Evolutionary conservation across 2,329 filamentous ascomycete genomes (phyloP).

Genomic region (Neocatenulostroma microsporum): DNA sequence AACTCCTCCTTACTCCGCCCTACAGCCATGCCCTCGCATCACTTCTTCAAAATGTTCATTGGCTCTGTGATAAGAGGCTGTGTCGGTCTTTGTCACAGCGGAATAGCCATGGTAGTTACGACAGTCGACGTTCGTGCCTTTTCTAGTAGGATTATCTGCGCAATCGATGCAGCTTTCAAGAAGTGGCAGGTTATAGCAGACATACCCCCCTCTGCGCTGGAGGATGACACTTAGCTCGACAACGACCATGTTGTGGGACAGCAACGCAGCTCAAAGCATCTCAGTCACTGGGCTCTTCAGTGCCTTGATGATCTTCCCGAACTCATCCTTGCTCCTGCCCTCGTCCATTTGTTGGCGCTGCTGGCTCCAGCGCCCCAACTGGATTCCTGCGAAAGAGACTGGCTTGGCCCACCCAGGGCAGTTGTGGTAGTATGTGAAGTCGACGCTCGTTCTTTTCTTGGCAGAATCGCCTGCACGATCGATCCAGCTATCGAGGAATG

Average conservation of each 20-base stretch:
- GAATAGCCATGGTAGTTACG: too few relatives aligned
- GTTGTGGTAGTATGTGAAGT: too few relatives aligned
- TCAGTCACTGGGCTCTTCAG: background rate
- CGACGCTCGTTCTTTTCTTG: background rate
- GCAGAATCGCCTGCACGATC: background rate
- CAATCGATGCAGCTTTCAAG: slow-evolving; percentile 2
- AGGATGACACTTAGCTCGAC: too few relatives aligned
- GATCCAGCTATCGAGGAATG: background rate
- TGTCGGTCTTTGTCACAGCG: too few relatives aligned
- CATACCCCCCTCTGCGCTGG: too few relatives aligned
- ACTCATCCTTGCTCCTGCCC: background rate
- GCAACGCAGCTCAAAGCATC: too few relatives aligned
- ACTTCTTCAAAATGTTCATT: too few relatives aligned
- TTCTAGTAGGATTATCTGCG: slow-evolving; percentile 2
- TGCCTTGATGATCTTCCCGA: background rate
- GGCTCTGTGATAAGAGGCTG: too few relatives aligned
- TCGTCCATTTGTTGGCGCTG: background rate
- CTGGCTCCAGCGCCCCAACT: background rate
- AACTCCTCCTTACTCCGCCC: slow-evolving; percentile 4
- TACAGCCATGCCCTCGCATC: background rate
- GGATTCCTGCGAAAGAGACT: background rate
- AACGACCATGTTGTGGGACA: too few relatives aligned
- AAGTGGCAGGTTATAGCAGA: too few relatives aligned
- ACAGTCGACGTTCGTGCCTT: slow-evolving; percentile 2
- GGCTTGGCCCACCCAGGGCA: too few relatives aligned